Evolutionary conservation across 2,329 filamentous ascomycete species (phyloP).

Genomic region (Ilyonectria robusta): DNA sequence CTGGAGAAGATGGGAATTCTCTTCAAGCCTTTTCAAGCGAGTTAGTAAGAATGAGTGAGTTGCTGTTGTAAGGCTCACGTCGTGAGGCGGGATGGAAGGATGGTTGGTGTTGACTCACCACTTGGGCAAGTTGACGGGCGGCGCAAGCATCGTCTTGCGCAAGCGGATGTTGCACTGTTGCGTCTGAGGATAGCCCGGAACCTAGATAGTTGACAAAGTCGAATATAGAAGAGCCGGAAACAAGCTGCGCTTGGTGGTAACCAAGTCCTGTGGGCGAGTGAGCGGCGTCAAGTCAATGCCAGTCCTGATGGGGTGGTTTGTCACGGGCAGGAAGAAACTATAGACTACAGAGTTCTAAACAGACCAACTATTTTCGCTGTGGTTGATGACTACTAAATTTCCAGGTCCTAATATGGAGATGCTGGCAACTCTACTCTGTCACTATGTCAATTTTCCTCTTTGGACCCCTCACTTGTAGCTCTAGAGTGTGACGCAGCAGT

Average conservation of each 20-base stretch:
- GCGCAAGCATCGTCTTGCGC: constrained; percentile 58
- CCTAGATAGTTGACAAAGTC: not conserved
- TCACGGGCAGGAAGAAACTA: constrained; percentile 18
- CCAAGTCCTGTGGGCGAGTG: not conserved
- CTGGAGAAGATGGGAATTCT: constrained; percentile 92
- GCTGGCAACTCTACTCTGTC: constrained; percentile 8
- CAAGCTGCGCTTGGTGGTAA: not conserved
- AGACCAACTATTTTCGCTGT: not conserved
- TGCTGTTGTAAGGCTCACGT: not conserved
- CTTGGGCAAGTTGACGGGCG: constrained; percentile 70
- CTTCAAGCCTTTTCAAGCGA: constrained; percentile 77
- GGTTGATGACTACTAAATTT: constrained; percentile 23
- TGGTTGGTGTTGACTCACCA: constrained; percentile 60
- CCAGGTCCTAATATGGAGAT: constrained; percentile 20
- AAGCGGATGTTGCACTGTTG: not conserved
- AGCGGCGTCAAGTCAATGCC: not conserved
- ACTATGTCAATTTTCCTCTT: not conserved
- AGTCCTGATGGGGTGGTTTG: constrained; percentile 8
- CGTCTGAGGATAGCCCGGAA: not conserved
- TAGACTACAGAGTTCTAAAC: constrained; percentile 13
- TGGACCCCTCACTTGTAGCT: not conserved
- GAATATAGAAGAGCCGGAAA: not conserved
- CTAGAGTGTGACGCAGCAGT: not conserved
- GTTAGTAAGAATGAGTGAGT: constrained; percentile 27
- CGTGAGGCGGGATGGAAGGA: not conserved